Evolutionary conservation across 2,329 filamentous ascomycete genomes (phyloP), one percentile per base, ranked within the genome.

Genomic region (Scytalidium sp.): DNA sequence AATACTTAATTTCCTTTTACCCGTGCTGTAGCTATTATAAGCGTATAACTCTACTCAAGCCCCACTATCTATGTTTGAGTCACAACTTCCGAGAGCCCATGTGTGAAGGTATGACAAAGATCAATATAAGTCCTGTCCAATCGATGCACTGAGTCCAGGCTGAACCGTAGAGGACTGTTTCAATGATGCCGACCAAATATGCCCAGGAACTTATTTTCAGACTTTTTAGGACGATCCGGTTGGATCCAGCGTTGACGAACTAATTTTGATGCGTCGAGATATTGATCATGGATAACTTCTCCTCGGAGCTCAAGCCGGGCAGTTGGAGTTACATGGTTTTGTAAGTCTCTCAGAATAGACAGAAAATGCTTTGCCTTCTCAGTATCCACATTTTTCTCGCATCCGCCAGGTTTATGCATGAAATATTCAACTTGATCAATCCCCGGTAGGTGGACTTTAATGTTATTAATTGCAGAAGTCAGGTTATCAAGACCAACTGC

Each of bases 401-500:
- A 36, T 15, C 8, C 17, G 15, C 17, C 32, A 15, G 32, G 17
- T 15, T 36, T 36, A n/a, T 36, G 8, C 5, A 36, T 36, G 32
- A 36, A 5, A 36, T 36, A 36, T 36, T 36, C 32, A 36, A 15
- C 15, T 15, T 36, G 8, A 7, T 36, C 11, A 36, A 46, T 27
- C 2, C 36, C 46, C n/a, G 17, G 2, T 7, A 53, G 3, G 21
- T 51, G 40, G 2, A 17, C 7, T 44, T 45, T 52, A 1, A 52
- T 9, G 2, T 45, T 50, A 3, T 41, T 46, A 32, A 48, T 45
- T 15, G 43, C 50, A 1, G 50, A 48, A 2, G 46, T 50, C 2
- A 54, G 39, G 3, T 23, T 25, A 42, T 54, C 49, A 10, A 36
- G 5, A 15, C 13, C 17, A n/a, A 36, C 32, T 6, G 7, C 32